Conservation (phyloP, 2,329 filamentous ascomycete species). For the Botrytis medusae region DNA sequence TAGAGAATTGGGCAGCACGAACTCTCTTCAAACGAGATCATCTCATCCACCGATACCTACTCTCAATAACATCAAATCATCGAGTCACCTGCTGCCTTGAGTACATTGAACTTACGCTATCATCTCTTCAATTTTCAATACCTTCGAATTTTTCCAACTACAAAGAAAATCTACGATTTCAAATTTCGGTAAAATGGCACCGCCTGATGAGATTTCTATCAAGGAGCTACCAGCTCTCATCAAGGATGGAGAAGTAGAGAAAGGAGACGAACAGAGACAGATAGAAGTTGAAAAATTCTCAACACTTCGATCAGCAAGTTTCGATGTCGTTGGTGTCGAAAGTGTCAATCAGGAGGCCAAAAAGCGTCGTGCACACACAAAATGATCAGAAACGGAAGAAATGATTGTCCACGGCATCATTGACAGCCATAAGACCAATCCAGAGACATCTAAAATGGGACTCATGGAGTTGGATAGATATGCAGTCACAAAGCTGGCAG, state of each 20-base stretch:
- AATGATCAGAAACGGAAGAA: background rate
- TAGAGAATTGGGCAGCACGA: background rate
- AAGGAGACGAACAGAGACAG: background rate
- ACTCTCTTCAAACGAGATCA: background rate
- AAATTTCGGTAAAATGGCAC: background rate
- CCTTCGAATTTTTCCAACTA: background rate
- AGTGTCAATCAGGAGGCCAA: background rate
- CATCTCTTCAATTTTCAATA: background rate
- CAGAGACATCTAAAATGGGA: background rate
- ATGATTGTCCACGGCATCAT: background rate
- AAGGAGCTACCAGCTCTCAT: background rate
- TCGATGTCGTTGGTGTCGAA: background rate
- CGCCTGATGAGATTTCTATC: background rate
- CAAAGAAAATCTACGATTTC: background rate
- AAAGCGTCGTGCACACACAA: background rate
- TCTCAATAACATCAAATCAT: background rate
- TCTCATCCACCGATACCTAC: too few relatives aligned
- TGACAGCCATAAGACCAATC: background rate
- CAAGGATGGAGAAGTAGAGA: background rate
- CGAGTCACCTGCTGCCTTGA: background rate
- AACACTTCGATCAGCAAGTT: background rate
- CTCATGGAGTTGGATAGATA: background rate
- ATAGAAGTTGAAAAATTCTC: background rate
- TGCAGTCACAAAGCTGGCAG: background rate
- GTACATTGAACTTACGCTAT: background rate